Conservation (phyloP, 495 filamentous ascomycete species). For the Xylaria cubensis region DNA sequence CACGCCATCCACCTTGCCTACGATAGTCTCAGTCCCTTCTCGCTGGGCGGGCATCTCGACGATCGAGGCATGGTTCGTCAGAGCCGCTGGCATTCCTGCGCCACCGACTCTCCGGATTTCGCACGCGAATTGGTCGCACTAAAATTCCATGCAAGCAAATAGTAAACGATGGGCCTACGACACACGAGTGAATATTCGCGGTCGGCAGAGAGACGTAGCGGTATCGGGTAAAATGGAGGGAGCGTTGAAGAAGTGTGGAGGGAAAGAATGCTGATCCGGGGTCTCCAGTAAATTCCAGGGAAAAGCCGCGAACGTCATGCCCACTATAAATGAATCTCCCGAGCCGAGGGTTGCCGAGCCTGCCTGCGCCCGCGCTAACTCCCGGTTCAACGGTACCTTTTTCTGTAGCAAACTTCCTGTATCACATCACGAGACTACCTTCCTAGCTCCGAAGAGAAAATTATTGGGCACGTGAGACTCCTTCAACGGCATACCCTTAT, state of each 20-base stretch:
- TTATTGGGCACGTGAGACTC: background rate
- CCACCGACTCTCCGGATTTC: conserved; percentile 36
- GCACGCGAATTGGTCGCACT: background rate
- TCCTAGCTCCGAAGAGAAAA: background rate
- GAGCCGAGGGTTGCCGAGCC: conserved; percentile 43
- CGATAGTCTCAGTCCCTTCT: conserved; percentile 40
- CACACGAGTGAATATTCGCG: background rate
- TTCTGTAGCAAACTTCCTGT: background rate
- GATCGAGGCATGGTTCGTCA: conserved; percentile 56
- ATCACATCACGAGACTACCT: conserved; percentile 5
- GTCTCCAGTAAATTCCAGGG: conserved; percentile 12
- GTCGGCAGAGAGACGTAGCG: background rate
- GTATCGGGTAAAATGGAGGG: conserved; percentile 20
- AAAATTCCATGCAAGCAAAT: conserved; percentile 8
- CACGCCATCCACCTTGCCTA: conserved; percentile 36
- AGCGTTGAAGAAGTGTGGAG: conserved; percentile 8
- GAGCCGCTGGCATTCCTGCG: conserved; percentile 57
- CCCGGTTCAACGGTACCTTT: background rate
- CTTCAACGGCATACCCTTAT: background rate
- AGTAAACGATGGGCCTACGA: background rate
- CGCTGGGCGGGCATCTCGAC: conserved; percentile 49
- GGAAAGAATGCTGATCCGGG: conserved; percentile 14
- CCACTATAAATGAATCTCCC: conserved; percentile 29
- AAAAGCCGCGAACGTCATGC: conserved; percentile 42
- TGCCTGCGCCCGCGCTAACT: conserved; percentile 29